phyloP scores from a whole-genome alignment of 805 yeast genomes.

The Starmerella ratchasimensis region DNA sequence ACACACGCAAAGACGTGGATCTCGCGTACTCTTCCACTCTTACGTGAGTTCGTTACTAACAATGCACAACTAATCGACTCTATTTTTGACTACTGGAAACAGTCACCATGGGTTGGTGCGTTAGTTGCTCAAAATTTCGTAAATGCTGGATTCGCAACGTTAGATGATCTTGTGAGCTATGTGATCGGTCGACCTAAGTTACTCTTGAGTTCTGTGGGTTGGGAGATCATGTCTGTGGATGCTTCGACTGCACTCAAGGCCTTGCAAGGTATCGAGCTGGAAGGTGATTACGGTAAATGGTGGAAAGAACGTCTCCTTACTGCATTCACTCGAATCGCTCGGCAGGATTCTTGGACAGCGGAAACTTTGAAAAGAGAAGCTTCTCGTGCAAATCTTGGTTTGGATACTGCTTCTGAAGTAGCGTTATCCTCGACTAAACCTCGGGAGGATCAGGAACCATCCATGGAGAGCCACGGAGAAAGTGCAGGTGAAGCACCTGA shows the following conservation, averaged over 20 bases:
- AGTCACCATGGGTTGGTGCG: slow-evolving; percentile 51
- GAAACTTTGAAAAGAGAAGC: too few relatives aligned
- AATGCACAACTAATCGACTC: slow-evolving; percentile 38
- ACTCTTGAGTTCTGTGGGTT: slow-evolving; percentile 21
- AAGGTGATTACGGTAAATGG: slow-evolving; percentile 19
- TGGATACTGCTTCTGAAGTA: too few relatives aligned
- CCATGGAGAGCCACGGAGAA: background rate
- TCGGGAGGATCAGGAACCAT: background rate
- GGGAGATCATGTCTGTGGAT: slow-evolving; percentile 19
- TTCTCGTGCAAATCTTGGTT: too few relatives aligned
- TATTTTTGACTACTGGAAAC: slow-evolving; percentile 50
- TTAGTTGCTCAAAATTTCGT: slow-evolving; percentile 42
- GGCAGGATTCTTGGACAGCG: background rate
- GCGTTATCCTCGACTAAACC: too few relatives aligned
- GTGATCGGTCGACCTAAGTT: slow-evolving; percentile 28
- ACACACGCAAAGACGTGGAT: slow-evolving; percentile 57
- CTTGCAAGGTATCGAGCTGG: slow-evolving; percentile 4
- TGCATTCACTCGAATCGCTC: slow-evolving; percentile 10
- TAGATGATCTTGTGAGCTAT: slow-evolving; percentile 32
- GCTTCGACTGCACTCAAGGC: slow-evolving; percentile 7
- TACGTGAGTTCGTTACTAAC: slow-evolving; percentile 23
- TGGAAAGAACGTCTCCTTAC: slow-evolving; percentile 16
- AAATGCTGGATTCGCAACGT: slow-evolving; percentile 32
- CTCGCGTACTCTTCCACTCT: slow-evolving; percentile 28
- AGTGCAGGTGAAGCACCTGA: background rate